A percentile compares a stretch with the other conserved stretches of the same genome.
phyloP scores from a whole-genome alignment of 2,329 filamentous ascomycete genomes.

The Didymellaceae sp. region DNA sequence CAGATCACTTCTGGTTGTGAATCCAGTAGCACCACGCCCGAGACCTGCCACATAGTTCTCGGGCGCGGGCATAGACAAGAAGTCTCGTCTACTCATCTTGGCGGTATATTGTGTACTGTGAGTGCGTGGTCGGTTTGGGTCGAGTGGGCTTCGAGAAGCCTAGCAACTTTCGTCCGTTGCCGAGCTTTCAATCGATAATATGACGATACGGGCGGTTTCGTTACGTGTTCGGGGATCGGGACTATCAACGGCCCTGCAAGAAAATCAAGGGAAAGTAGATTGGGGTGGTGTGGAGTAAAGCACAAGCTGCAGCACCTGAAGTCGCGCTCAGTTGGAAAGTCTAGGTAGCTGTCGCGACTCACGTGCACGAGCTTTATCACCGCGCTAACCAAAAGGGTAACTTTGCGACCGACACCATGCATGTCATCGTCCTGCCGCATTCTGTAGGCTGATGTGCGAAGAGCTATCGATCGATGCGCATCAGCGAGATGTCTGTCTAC shows the following conservation, averaged over 20 bases:
- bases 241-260: background rate
- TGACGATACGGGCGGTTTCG: background rate
- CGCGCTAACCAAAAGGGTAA: conserved; percentile 28
- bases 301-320: background rate
- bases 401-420: conserved; percentile 24
- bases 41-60: conserved; percentile 84
- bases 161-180: background rate
- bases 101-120: conserved; percentile 13
- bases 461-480: too few species aligned
- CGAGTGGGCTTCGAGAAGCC: conserved; percentile 5
- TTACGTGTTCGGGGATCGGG: too few species aligned
- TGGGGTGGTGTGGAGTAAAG: background rate
- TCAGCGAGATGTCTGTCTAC: too few species aligned
- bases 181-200: background rate
- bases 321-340: conserved; percentile 21
- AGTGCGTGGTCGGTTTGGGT: background rate
- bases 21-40: conserved; percentile 95
- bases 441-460: background rate
- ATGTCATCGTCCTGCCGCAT: background rate
- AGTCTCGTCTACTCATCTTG: conserved; percentile 76
- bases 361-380: conserved; percentile 20
- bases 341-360: conserved; percentile 24
- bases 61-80: conserved; percentile 77
- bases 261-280: background rate
- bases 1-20: conserved; percentile 95